These are phyloP conservation scores for Chenopodium berlandieri DNA, from an alignment of 148 eudicot genomes.

Conservation along the genomic window DNA sequence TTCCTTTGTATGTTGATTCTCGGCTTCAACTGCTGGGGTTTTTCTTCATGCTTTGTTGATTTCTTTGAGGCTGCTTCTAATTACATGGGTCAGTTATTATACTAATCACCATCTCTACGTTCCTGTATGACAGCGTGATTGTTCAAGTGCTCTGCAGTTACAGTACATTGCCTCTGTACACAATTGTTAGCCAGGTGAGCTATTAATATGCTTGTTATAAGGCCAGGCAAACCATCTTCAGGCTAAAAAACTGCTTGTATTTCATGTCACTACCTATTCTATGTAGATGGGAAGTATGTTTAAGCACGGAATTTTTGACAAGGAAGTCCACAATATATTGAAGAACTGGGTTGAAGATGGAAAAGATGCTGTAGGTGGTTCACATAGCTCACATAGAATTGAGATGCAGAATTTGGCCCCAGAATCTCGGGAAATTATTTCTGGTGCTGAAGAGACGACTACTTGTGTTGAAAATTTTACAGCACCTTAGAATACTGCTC, in stretches of 20 bases:
- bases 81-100: not conserved
- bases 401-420: conserved; percentile 30
- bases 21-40: not conserved
- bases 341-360: conserved; percentile 36
- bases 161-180: conserved; percentile 86
- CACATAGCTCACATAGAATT: conserved; percentile 10
- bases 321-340: conserved; percentile 18
- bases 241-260: not conserved
- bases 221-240: not conserved
- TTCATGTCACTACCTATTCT: not conserved
- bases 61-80: not conserved
- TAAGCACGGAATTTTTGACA: conserved; percentile 43
- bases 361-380: conserved; percentile 26
- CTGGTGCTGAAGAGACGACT: conserved; percentile 14
- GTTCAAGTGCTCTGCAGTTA: conserved; percentile 92
- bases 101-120: not conserved
- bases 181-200: conserved; percentile 86
- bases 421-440: conserved; percentile 22
- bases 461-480: conserved; percentile 20
- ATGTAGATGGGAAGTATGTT: conserved; percentile 69
- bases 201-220: not conserved
- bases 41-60: not conserved
- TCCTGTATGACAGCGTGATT: conserved; percentile 47
- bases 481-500: not conserved
- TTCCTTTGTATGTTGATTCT: not conserved